Conservation (phyloP, 208 protist species). For the Trypanosoma melophagium region DNA sequence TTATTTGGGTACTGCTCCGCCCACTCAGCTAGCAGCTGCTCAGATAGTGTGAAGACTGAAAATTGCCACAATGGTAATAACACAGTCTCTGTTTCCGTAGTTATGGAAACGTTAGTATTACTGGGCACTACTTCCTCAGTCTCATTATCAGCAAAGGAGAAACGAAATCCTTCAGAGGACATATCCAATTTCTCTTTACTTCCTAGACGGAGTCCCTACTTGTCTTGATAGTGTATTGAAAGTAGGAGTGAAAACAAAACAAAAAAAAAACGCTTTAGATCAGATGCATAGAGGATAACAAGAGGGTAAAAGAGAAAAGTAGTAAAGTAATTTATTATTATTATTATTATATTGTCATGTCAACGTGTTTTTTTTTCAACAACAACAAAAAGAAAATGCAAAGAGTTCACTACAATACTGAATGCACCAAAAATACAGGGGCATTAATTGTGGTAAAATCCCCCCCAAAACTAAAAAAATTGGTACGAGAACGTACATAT, state of each 20-base stretch:
- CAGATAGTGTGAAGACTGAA: slow-evolving; percentile 11
- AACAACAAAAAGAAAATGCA: not conserved
- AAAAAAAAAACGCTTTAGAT: slow-evolving; percentile 6
- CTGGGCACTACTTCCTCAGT: not conserved
- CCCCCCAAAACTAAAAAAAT: not conserved
- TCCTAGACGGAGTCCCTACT: not conserved
- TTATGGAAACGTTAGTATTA: not conserved
- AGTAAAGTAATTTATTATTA: slow-evolving; percentile 4
- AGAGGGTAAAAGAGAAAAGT: slow-evolving; percentile 1
- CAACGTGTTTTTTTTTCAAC: not conserved
- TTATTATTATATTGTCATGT: not conserved
- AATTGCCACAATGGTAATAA: slow-evolving; percentile 21
- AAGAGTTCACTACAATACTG: not conserved
- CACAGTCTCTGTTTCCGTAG: not conserved
- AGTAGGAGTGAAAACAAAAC: too few relatives aligned
- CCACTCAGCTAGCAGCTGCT: slow-evolving; percentile 20
- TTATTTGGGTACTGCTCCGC: slow-evolving; percentile 1
- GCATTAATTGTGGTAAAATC: not conserved
- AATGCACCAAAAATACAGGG: too few relatives aligned
- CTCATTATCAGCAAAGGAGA: slow-evolving; percentile 30
- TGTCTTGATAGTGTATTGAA: not conserved
- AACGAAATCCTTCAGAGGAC: slow-evolving; percentile 41
- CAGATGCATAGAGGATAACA: not conserved
- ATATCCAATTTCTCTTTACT: not conserved
- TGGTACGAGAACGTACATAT: slow-evolving; percentile 2